These are phyloP conservation scores for Saccharomycopsis crataegensis DNA, from an alignment of 1,139 yeast species.

Conservation along the genomic window DNA sequence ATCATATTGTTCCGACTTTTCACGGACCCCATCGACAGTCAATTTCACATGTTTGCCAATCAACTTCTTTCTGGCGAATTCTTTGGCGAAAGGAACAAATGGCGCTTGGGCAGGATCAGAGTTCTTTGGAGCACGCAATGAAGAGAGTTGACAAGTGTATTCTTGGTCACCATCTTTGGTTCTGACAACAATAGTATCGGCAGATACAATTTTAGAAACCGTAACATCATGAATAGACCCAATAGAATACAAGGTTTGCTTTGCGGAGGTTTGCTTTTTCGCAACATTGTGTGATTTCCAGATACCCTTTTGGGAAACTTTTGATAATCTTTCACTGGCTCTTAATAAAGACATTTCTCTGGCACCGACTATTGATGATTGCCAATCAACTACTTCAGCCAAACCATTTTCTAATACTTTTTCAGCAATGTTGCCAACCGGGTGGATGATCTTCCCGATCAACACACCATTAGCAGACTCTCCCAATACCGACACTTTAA, in stretches of 20 bases:
- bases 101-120: slow-evolving; percentile 52
- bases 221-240: slow-evolving; percentile 50
- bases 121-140: slow-evolving; percentile 65
- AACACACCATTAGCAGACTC: slow-evolving; percentile 58
- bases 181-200: slow-evolving; percentile 58
- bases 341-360: slow-evolving; percentile 54
- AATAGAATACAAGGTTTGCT: slow-evolving; percentile 23
- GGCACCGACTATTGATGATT: slow-evolving; percentile 64
- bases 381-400: slow-evolving; percentile 80
- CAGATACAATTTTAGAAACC: slow-evolving; percentile 54
- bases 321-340: slow-evolving; percentile 63
- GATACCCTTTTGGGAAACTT: slow-evolving; percentile 50
- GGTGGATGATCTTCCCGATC: slow-evolving; percentile 49
- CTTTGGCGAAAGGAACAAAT: slow-evolving; percentile 59
- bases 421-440: slow-evolving; percentile 72
- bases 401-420: slow-evolving; percentile 61
- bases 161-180: slow-evolving; percentile 28
- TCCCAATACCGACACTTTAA: slow-evolving; percentile 53
- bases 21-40: slow-evolving; percentile 58
- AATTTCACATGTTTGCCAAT: slow-evolving; percentile 65
- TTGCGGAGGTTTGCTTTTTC: slow-evolving; percentile 24
- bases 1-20: slow-evolving; percentile 56
- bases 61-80: slow-evolving; percentile 57
- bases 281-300: slow-evolving; percentile 40
- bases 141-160: slow-evolving; percentile 50